phyloP scores from a whole-genome alignment of 305 asterid genomes.

The Fraxinus platypoda region DNA sequence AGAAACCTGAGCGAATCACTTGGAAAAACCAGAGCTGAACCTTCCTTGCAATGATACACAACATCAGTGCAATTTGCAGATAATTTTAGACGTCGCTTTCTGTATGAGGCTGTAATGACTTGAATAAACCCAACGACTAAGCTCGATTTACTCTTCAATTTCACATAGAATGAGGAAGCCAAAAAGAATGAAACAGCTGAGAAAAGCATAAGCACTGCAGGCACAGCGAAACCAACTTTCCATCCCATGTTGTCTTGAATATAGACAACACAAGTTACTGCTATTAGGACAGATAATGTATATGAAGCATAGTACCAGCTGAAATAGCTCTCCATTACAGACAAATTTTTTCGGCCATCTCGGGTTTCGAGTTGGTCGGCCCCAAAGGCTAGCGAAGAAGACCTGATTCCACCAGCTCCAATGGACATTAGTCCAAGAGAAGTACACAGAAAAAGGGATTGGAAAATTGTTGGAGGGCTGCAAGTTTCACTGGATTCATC shows the following conservation, averaged over 20 bases:
- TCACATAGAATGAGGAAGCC: slow-evolving; percentile 53
- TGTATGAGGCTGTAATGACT: slow-evolving; percentile 44
- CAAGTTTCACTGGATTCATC: slow-evolving; percentile 30
- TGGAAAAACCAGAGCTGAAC: slow-evolving; percentile 32
- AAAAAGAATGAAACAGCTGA: slow-evolving; percentile 39
- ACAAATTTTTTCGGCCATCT: slow-evolving; percentile 23
- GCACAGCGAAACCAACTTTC: slow-evolving; percentile 56
- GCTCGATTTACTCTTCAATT: slow-evolving; percentile 36
- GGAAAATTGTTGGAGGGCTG: slow-evolving; percentile 41
- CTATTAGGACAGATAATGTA: slow-evolving; percentile 42
- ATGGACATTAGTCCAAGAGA: slow-evolving; percentile 57
- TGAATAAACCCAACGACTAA: slow-evolving; percentile 43
- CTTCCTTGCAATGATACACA: slow-evolving; percentile 30
- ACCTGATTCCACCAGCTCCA: slow-evolving; percentile 64
- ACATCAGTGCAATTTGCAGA: slow-evolving; percentile 20
- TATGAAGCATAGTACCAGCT: slow-evolving; percentile 58
- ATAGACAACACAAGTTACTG: slow-evolving; percentile 54
- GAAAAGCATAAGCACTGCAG: slow-evolving; percentile 43
- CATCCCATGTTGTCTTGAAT: slow-evolving; percentile 67
- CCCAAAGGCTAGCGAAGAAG: slow-evolving; percentile 63
- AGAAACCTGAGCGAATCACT: slow-evolving; percentile 46
- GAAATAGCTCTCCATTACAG: slow-evolving; percentile 46
- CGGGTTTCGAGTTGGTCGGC: slow-evolving; percentile 54
- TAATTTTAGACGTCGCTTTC: slow-evolving; percentile 31
- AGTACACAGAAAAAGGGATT: slow-evolving; percentile 36